Conservation (phyloP, 176 grass and related monocot genomes). For the Puya raimondii region DNA sequence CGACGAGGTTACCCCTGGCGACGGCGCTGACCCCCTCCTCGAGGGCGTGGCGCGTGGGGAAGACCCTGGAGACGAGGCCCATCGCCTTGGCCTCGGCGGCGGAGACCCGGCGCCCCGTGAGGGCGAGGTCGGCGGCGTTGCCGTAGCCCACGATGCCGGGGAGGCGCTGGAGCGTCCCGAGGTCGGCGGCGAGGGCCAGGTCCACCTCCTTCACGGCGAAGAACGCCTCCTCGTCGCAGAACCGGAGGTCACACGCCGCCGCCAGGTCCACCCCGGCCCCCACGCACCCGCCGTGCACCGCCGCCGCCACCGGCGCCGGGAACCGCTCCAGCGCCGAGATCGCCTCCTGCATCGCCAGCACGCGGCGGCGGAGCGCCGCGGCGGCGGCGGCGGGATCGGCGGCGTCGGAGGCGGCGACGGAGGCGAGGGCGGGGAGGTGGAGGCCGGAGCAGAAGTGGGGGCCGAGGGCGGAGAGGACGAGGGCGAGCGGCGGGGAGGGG, state of each 20-base stretch:
- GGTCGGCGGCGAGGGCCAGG: slow-evolving; percentile 72
- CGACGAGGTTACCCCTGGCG: slow-evolving; percentile 57
- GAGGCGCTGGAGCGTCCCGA: slow-evolving; percentile 63
- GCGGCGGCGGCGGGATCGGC: slow-evolving; percentile 28
- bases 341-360: slow-evolving; percentile 50
- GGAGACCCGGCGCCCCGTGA: slow-evolving; percentile 49
- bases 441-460: slow-evolving; percentile 79
- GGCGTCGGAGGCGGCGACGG: slow-evolving; percentile 5
- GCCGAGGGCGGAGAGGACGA: slow-evolving; percentile 46
- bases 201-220: slow-evolving; percentile 91
- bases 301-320: slow-evolving; percentile 65
- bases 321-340: slow-evolving; percentile 57
- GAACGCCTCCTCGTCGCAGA: slow-evolving; percentile 51
- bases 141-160: slow-evolving; percentile 54
- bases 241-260: slow-evolving; percentile 59
- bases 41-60: slow-evolving; percentile 49
- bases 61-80: slow-evolving; percentile 59
- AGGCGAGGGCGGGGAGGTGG: slow-evolving; percentile 46
- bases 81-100: slow-evolving; percentile 76
- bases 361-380: slow-evolving; percentile 41
- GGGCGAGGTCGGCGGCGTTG: slow-evolving; percentile 56
- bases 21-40: slow-evolving; percentile 41
- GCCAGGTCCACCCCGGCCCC: slow-evolving; percentile 61
- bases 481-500: slow-evolving; percentile 48
- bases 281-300: slow-evolving; percentile 70